Percentiles rank a stretch among this genome's conserved stretches.
These are phyloP conservation scores for Emericellopsis terricola DNA, from an alignment of 495 filamentous ascomycete species.

Conservation along the genomic window DNA sequence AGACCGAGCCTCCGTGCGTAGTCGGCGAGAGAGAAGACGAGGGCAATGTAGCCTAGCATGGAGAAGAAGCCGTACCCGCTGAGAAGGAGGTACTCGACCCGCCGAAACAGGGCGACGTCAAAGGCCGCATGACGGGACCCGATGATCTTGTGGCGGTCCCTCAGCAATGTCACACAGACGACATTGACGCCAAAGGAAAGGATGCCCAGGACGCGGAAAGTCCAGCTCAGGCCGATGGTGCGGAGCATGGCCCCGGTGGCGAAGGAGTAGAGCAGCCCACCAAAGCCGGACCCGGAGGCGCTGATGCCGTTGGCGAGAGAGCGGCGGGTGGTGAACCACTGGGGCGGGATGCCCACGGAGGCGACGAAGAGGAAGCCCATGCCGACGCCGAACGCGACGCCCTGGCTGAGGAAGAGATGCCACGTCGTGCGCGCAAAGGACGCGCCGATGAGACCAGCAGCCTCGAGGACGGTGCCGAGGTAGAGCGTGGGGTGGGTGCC, in stretches of 20 bases:
- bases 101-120: constrained; percentile 40
- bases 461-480: constrained; percentile 14
- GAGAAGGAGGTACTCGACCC: constrained; percentile 43
- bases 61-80: constrained; percentile 51
- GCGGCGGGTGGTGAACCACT: constrained; percentile 59
- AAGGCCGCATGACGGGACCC: constrained; percentile 36
- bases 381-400: constrained; percentile 55
- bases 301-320: constrained; percentile 59
- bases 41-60: constrained; percentile 50
- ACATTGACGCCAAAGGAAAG: constrained; percentile 38
- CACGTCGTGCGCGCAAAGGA: constrained; percentile 50
- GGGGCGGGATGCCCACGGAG: constrained; percentile 52
- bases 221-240: constrained; percentile 39
- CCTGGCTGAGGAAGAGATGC: constrained; percentile 63
- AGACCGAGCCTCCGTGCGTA: constrained; percentile 43
- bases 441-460: constrained; percentile 38
- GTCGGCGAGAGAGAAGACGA: constrained; percentile 45
- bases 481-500: constrained; percentile 32
- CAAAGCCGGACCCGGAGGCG: constrained; percentile 56
- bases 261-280: constrained; percentile 45
- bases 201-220: constrained; percentile 52
- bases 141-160: constrained; percentile 18
- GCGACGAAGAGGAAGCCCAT: constrained; percentile 64
- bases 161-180: constrained; percentile 37
- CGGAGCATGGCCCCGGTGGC: constrained; percentile 42